phyloP scores from a whole-genome alignment of 2,329 filamentous ascomycete genomes.

The Fusarium phyllophilum region DNA sequence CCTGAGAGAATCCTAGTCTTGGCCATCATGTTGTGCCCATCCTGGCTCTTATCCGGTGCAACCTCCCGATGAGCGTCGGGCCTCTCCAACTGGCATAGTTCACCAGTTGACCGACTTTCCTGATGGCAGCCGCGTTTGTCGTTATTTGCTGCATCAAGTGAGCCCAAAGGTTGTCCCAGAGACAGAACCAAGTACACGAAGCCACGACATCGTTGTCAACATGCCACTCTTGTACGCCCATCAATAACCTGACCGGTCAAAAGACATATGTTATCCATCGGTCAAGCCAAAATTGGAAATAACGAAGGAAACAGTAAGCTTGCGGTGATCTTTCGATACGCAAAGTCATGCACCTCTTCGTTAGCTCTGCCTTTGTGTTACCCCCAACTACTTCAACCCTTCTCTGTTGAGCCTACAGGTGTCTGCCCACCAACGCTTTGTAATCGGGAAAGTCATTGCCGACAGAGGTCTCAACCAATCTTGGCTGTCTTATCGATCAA shows the following conservation, averaged over 20 bases:
- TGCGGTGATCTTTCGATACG: constrained; percentile 13
- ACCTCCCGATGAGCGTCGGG: constrained; percentile 27
- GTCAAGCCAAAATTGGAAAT: constrained; percentile 9
- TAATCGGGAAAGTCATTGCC: neutral
- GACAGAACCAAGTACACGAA: constrained; percentile 23
- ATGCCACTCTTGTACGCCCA: constrained; percentile 31
- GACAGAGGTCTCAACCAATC: constrained; percentile 2
- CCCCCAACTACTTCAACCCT: constrained; percentile 19
- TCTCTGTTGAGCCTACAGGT: constrained; percentile 18
- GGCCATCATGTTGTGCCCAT: constrained; percentile 2
- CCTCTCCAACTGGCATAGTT: constrained; percentile 8
- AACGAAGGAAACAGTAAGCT: neutral
- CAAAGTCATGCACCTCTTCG: constrained; percentile 5
- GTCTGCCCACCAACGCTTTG: neutral
- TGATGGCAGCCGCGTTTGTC: constrained; percentile 6
- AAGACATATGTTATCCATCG: neutral
- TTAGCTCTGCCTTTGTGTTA: constrained; percentile 32
- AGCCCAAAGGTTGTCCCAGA: constrained; percentile 8
- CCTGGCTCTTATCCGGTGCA: constrained; percentile 16
- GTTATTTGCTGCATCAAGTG: constrained; percentile 12
- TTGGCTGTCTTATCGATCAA: constrained; percentile 2
- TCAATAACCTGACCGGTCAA: constrained; percentile 36
- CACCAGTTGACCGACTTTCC: constrained; percentile 25
- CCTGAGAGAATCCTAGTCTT: neutral
- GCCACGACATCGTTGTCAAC: constrained; percentile 17